A percentile compares a stretch with the other conserved stretches of the same genome.
Evolutionary conservation across 1,284 basidiomycete genomes (phyloP).

Genomic region (Cutaneotrichosporon sp.): DNA sequence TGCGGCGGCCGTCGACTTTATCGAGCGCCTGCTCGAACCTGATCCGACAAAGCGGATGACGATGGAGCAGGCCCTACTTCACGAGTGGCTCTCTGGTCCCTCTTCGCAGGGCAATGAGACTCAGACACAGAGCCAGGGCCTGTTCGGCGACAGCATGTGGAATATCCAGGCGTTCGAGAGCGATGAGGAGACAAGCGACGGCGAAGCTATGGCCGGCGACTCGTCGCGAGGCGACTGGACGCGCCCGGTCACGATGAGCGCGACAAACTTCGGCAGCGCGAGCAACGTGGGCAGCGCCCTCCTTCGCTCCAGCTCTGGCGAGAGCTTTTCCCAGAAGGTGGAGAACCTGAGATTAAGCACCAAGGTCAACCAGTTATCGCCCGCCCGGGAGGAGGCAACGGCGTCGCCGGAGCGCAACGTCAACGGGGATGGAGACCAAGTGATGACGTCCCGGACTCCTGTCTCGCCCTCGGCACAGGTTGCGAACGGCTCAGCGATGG

Average conservation of each 20-base stretch:
- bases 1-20: slow-evolving; percentile 52
- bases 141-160: slow-evolving; percentile 41
- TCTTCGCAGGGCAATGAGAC: slow-evolving; percentile 27
- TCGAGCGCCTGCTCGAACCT: slow-evolving; percentile 53
- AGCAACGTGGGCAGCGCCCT: neutral
- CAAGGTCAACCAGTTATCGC: neutral
- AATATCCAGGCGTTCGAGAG: slow-evolving; percentile 37
- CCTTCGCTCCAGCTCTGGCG: slow-evolving; percentile 10
- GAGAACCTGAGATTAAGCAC: slow-evolving; percentile 27
- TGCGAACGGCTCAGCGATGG: neutral
- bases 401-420: neutral
- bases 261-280: slow-evolving; percentile 34
- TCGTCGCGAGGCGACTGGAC: slow-evolving; percentile 16
- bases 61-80: slow-evolving; percentile 56
- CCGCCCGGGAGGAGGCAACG: slow-evolving; percentile 1
- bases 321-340: slow-evolving; percentile 41
- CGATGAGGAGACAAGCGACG: slow-evolving; percentile 11
- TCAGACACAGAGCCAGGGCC: slow-evolving; percentile 24
- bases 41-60: slow-evolving; percentile 59
- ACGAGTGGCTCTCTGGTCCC: slow-evolving; percentile 59
- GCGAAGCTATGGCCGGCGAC: slow-evolving; percentile 8
- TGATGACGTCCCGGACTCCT: too few species aligned
- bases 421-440: too few species aligned
- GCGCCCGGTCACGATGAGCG: slow-evolving; percentile 33
- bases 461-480: neutral